phyloP scores from a whole-genome alignment of 1,139 yeast genomes.

The Kluyveromyces sp. region DNA sequence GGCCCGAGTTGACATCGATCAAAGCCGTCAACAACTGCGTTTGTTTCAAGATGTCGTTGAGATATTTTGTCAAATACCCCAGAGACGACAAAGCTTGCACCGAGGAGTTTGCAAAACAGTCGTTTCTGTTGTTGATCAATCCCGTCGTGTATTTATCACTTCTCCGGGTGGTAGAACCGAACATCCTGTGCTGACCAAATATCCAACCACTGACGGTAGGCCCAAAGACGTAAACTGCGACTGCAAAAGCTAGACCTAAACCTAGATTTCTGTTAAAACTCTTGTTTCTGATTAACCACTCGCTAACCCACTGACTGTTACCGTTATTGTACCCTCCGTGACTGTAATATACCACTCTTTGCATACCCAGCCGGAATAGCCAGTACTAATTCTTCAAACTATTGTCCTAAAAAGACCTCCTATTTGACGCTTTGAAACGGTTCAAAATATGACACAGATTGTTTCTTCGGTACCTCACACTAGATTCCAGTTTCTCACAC shows the following conservation, averaged over 20 bases:
- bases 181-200: slow-evolving; percentile 6
- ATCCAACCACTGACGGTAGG: slow-evolving; percentile 5
- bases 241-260: slow-evolving; percentile 24
- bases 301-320: slow-evolving; percentile 44
- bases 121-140: slow-evolving; percentile 70
- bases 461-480: too few relatives aligned
- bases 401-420: not conserved
- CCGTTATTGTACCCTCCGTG: slow-evolving; percentile 42
- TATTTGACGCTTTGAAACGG: not conserved
- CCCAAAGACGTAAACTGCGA: slow-evolving; percentile 8
- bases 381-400: not conserved
- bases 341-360: slow-evolving; percentile 58
- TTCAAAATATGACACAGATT: too few relatives aligned
- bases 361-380: slow-evolving; percentile 24
- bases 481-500: too few relatives aligned
- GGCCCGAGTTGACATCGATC: slow-evolving; percentile 5
- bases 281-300: slow-evolving; percentile 41
- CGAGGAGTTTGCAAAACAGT: slow-evolving; percentile 90
- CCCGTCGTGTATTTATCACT: slow-evolving; percentile 81
- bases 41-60: slow-evolving; percentile 39
- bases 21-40: slow-evolving; percentile 11
- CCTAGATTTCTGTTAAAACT: not conserved
- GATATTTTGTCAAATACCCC: slow-evolving; percentile 55
- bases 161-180: slow-evolving; percentile 36
- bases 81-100: slow-evolving; percentile 76